Base-by-base conservation (phyloP, 441 rosid genomes). In the Mallotus japonicus region DNA sequence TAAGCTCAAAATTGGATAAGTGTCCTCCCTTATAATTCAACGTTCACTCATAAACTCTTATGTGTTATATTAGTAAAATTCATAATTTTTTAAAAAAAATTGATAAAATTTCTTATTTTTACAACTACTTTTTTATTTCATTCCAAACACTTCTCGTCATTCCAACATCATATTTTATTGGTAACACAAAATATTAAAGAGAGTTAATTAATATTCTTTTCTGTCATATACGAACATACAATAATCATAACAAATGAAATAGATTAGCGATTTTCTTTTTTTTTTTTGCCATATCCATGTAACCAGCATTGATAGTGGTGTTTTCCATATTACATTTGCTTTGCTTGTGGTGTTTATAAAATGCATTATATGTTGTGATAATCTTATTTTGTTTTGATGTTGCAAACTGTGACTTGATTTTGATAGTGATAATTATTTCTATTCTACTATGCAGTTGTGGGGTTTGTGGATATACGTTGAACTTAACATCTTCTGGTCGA, bases 381-480 rank as follows among this genome's bases (percentile, higher is more conserved):
- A 47, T 40, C 20, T 55, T 20, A 4, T n/a, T 3, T 50, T 67
- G 10, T 66, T 14, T 32, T 10, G 11, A 32, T 37, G 32, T 34
- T 61, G 40, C 12, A 19, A 1, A 19, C 22, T 34, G 20, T 50
- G 3, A 3, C 4, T 14, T 47, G 51, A 15, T 50, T 65, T 61
- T 60, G 49, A 20, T 66, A 10, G 57, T 67, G 62, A 64, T 56
- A 32, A 57, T 17, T 56, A 53, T 68, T 32, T 32, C 47, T 24
- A 19, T 67, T 78, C 57, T 74, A 19, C 55, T 61, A 60, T 79
- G 82, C 89, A 87, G 91, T 72, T 88, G 91, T 62, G 90, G 91
- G 69, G 83, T 90, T 55, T 88, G 91, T 62, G 81, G 83, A 67
- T 88, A 88, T 79, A 88, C 91, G 68, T 77, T 88, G 82, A 85